Evolutionary conservation across 768 basidiomycete genomes (phyloP), one percentile per base, ranked within the genome.

Genomic region (Amanita molliuscula): DNA sequence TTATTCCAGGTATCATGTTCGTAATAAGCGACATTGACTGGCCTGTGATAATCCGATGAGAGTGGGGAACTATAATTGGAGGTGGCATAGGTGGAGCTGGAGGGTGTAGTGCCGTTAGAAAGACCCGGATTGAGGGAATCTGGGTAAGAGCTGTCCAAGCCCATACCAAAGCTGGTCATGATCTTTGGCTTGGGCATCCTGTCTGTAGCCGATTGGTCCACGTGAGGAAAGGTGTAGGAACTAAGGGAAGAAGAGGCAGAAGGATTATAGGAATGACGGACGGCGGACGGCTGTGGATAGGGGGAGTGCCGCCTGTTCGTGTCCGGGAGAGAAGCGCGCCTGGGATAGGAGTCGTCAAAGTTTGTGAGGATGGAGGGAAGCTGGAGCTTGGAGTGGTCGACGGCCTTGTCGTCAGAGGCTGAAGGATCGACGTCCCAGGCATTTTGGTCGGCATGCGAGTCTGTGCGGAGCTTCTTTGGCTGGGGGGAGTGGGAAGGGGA

Each of bases 341-440:
- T 78, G 48, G 62, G 65, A 38, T 82, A 71, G 21, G 72, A 69
- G 61, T 82, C 82, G 61, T 81, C 79, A 54, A 86, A 81, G 26
- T 78, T 73, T 28, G 79, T 76, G 55, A 83, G 84, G 56, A 87
- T 84, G 59, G 84, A 83, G 15, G 84, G 85, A 15, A 88, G 72
- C 66, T 82, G 79, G 51, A 86, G 81, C 62, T 78, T 79, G 48
- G 67, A 59, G 49, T 73, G 70, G 50, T 75, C 74, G 59, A 61
- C 55, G 57, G 58, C 55, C 48, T 73, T 73, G 53, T 74, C 67
- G 52, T 74, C 66, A 3, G 67, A 63, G 28, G 61, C 56, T 56
- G 64, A 49, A 31, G 64, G 58, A 55, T 66, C 65, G 23, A 55
- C 53, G 34, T 70, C 67, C 70, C 69, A 72, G 37, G 55, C 56